These are phyloP conservation scores for Penicillium simplicissimum DNA, from an alignment of 495 filamentous ascomycete genomes.

Conservation along the genomic window DNA sequence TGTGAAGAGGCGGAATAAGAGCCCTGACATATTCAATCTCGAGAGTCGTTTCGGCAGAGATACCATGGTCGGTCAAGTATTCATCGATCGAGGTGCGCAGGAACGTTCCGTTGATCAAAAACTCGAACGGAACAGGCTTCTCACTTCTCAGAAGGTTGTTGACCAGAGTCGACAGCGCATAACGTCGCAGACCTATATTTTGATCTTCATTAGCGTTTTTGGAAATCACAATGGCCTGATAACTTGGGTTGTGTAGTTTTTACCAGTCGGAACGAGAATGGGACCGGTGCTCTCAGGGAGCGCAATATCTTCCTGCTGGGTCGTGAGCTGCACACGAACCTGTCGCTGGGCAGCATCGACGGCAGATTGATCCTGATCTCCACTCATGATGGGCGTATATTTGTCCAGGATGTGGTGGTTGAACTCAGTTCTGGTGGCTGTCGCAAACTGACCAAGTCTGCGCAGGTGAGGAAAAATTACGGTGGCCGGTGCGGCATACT, in stretches of 20 bases:
- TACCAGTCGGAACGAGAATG: constrained; percentile 66
- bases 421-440: constrained; percentile 26
- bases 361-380: constrained; percentile 25
- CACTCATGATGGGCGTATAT: constrained; percentile 34
- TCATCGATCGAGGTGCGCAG: constrained; percentile 85
- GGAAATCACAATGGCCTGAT: background rate
- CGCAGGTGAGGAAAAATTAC: constrained; percentile 48
- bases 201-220: constrained; percentile 16
- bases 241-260: constrained; percentile 25
- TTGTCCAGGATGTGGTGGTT: constrained; percentile 14
- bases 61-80: constrained; percentile 80
- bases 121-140: constrained; percentile 88
- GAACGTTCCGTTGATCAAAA: constrained; percentile 89
- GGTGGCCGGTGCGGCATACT: constrained; percentile 47
- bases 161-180: constrained; percentile 87
- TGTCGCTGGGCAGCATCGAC: constrained; percentile 47
- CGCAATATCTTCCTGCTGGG: constrained; percentile 58
- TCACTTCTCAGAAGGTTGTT: constrained; percentile 84
- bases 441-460: constrained; percentile 36
- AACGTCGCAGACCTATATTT: constrained; percentile 73
- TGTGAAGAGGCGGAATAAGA: constrained; percentile 80
- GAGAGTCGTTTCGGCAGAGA: constrained; percentile 82
- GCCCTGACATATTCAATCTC: constrained; percentile 92
- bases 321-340: constrained; percentile 62
- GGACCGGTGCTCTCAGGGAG: constrained; percentile 61